A percentile compares a stretch with the other conserved stretches of the same genome.
Conservation (phyloP, 495 filamentous ascomycete species). For the Cercophora newfieldiana region DNA sequence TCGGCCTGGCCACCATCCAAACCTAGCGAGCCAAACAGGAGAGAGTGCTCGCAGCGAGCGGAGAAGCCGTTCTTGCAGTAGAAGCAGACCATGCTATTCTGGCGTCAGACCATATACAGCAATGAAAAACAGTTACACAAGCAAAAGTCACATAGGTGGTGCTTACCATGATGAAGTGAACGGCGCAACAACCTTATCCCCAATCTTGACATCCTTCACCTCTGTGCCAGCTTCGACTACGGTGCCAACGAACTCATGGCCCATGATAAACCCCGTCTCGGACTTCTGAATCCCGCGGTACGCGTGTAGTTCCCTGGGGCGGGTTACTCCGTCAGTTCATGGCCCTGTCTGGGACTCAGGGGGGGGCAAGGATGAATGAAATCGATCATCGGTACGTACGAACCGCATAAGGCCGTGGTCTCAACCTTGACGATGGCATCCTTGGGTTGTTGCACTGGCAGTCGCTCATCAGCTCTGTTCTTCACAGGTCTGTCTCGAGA, state of each 20-base stretch:
- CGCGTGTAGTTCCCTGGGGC: slow-evolving; percentile 77
- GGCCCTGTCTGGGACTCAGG: neutral
- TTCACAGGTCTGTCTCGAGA: too few relatives aligned
- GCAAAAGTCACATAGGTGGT: neutral
- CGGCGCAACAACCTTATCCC: slow-evolving; percentile 77
- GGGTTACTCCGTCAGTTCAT: slow-evolving; percentile 8
- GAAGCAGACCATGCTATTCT: slow-evolving; percentile 74
- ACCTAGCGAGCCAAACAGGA: slow-evolving; percentile 70
- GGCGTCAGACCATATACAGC: neutral
- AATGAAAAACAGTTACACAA: neutral
- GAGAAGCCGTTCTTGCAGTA: slow-evolving; percentile 84
- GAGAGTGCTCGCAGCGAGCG: slow-evolving; percentile 74
- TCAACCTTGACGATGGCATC: slow-evolving; percentile 86
- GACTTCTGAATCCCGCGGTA: slow-evolving; percentile 79
- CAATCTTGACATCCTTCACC: slow-evolving; percentile 69
- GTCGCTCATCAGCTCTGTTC: too few relatives aligned
- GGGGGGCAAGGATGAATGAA: neutral
- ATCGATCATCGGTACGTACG: slow-evolving; percentile 53
- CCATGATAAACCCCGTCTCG: slow-evolving; percentile 53
- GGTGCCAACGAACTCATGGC: slow-evolving; percentile 80
- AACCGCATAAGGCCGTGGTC: slow-evolving; percentile 87
- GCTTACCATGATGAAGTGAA: slow-evolving; percentile 87
- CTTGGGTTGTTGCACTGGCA: slow-evolving; percentile 65
- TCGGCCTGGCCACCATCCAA: slow-evolving; percentile 91
- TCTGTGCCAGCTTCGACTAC: slow-evolving; percentile 65